Evolutionary conservation across 768 basidiomycete genomes (phyloP).

Genomic region (Porpolomopsis calyptriformis): DNA sequence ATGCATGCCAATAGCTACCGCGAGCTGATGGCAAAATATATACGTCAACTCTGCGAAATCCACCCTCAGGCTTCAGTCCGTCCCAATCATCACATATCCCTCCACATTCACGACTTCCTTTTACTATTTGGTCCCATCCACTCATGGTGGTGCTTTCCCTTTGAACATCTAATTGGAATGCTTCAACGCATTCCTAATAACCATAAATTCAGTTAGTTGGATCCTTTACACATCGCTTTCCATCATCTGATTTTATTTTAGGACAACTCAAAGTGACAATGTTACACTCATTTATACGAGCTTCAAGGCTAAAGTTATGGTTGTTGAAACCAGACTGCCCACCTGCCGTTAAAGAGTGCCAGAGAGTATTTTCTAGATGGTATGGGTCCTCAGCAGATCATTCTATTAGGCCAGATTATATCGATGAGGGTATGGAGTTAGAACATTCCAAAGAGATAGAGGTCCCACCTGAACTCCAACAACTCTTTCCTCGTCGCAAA

Average conservation of each 20-base stretch:
- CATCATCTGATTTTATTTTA: slow-evolving; percentile 1
- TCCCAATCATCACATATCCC: slow-evolving; percentile 22
- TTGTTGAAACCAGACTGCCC: neutral
- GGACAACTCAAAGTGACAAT: slow-evolving; percentile 6
- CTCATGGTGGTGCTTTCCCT: slow-evolving; percentile 32
- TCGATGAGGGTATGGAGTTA: neutral
- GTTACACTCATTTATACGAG: slow-evolving; percentile 1
- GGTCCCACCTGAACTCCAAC: neutral
- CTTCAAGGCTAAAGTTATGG: neutral
- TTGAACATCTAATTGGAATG: slow-evolving; percentile 27
- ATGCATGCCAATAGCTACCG: neutral
- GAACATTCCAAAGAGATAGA: neutral
- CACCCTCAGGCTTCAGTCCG: neutral
- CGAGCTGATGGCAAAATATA: neutral
- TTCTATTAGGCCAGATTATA: slow-evolving; percentile 4
- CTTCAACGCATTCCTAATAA: slow-evolving; percentile 25
- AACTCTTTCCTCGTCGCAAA: neutral
- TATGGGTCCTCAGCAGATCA: slow-evolving; percentile 3
- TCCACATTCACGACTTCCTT: slow-evolving; percentile 22
- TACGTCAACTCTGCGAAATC: neutral
- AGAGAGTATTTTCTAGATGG: slow-evolving; percentile 4
- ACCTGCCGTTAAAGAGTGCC: neutral
- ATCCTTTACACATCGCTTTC: neutral
- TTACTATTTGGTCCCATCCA: slow-evolving; percentile 24
- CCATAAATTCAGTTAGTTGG: slow-evolving; percentile 17